Evolutionary conservation across 2,329 filamentous ascomycete species (phyloP), one percentile per base, ranked within the genome.

Genomic region (Alternaria ventricosa): DNA sequence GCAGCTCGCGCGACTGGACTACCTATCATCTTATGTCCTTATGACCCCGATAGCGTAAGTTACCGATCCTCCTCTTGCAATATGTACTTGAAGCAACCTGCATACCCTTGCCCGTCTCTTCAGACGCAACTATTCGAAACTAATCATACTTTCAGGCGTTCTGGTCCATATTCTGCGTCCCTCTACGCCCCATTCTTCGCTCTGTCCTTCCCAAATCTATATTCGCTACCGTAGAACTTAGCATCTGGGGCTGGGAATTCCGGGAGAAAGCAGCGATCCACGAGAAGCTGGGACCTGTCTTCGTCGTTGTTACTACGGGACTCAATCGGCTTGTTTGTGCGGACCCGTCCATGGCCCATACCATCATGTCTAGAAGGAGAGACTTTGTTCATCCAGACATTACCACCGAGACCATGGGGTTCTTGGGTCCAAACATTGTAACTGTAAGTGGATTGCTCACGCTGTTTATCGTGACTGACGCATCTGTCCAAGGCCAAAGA

Each of bases 251-350:
- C 11, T 70, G 71, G 66, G 63, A 71, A 23, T 66, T 61, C 33
- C 59, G 63, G 20, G 56, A 67, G 13, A 58, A 63, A 47, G 47
- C 22, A 12, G 44, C 28, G 6, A 13, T 65, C 6, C 66, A 72
- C 20, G 49, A 60, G 10, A 57, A 64, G 22, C 47, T 66, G 15
- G 71, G 69, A 6, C 58, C 61, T n/a, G 64, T 50, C 3, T 71
- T 73, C 23, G 30, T 69, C 4, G 20, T 71, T 18, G 71, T 64
- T n/a, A 63, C 61, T 15, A 70, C 71, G 6, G 63, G 57, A 28
- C 36, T 45, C 5, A 63, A 63, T 10, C 50, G 50, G 18, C 44
- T 63, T 22, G 22, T 60, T 28, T 55, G 56, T 45, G 61, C 61
- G 5, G 57, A 63, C 46, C 61, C 61, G 23, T 28, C 30, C 15